Percentiles rank a stretch among this genome's conserved stretches.
Evolutionary conservation across 2,329 filamentous ascomycete genomes (phyloP).

Genomic region (Blumeriella jaapii): DNA sequence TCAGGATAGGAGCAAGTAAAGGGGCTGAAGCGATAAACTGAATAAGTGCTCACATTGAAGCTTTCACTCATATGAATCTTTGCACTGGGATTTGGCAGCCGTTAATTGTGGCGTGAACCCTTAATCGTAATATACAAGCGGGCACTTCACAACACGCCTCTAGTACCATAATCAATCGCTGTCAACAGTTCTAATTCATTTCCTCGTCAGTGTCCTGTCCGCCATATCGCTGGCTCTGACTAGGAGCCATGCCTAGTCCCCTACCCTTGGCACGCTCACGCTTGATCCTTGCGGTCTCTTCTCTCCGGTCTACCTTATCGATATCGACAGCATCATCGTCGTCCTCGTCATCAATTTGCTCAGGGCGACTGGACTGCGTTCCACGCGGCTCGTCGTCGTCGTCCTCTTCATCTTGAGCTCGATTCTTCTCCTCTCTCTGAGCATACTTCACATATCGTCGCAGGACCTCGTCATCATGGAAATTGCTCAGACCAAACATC

Average conservation of each 20-base stretch:
- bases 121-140: too few relatives aligned
- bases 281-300: background rate
- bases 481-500: constrained; percentile 40
- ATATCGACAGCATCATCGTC: background rate
- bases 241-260: background rate
- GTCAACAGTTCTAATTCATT: too few relatives aligned
- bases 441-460: constrained; percentile 43
- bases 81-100: too few relatives aligned
- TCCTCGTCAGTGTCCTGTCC: background rate
- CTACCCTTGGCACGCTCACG: background rate
- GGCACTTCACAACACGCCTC: too few relatives aligned
- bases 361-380: background rate
- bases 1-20: too few relatives aligned
- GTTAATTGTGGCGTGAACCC: too few relatives aligned
- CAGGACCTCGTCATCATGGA: constrained; percentile 44
- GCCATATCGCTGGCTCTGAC: background rate
- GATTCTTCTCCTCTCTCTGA: constrained; percentile 26
- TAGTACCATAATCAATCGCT: too few relatives aligned
- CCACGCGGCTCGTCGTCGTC: background rate
- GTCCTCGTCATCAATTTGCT: background rate
- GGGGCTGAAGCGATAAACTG: too few relatives aligned
- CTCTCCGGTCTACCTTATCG: background rate
- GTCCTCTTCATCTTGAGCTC: background rate
- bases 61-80: too few relatives aligned
- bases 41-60: too few relatives aligned